A percentile compares a stretch with the other conserved stretches of the same genome.
Conservation (phyloP, 164 flowering plant genomes). For the Nymphaea colorata region DNA sequence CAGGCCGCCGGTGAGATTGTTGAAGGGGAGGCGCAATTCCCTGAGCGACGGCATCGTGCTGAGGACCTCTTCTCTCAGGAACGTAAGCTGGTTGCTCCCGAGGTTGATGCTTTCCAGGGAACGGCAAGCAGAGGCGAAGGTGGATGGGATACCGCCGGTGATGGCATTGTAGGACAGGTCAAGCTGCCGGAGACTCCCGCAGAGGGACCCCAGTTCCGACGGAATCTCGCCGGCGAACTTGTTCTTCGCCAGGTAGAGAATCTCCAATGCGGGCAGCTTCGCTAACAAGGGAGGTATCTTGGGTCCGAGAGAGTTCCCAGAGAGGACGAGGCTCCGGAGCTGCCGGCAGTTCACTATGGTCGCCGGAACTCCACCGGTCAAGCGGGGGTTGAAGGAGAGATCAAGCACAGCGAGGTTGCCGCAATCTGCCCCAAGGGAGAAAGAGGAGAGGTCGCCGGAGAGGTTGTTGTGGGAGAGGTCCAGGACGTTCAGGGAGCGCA, state of each 20-base stretch:
- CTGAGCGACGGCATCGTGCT: conserved; percentile 33
- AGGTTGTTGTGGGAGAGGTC: conserved; percentile 64
- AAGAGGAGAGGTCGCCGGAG: conserved; percentile 29
- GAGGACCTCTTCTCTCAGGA: conserved; percentile 27
- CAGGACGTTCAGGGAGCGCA: conserved; percentile 56
- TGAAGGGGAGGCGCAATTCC: conserved; percentile 41
- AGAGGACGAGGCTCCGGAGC: conserved; percentile 43
- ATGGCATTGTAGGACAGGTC: conserved; percentile 59
- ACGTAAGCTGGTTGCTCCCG: conserved; percentile 47
- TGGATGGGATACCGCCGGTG: conserved; percentile 44
- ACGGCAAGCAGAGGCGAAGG: conserved; percentile 32
- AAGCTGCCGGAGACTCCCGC: conserved; percentile 38
- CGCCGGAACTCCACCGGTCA: conserved; percentile 29
- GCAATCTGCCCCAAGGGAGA: conserved; percentile 37
- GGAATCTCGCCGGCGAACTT: conserved; percentile 54
- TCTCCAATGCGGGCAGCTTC: conserved; percentile 29
- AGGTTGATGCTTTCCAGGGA: conserved; percentile 38
- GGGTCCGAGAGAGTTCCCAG: conserved; percentile 26
- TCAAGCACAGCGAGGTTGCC: conserved; percentile 37
- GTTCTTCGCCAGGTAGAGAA: conserved; percentile 40
- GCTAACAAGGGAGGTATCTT: conserved; percentile 38
- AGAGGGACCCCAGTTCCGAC: conserved; percentile 28
- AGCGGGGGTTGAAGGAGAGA: conserved; percentile 38
- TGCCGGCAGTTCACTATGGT: conserved; percentile 31
- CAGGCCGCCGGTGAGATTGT: conserved; percentile 50